Percentiles rank a stretch among this genome's conserved stretches.
phyloP scores from a whole-genome alignment of 306 rosid species.

The Oxytropis ochrocephala region DNA sequence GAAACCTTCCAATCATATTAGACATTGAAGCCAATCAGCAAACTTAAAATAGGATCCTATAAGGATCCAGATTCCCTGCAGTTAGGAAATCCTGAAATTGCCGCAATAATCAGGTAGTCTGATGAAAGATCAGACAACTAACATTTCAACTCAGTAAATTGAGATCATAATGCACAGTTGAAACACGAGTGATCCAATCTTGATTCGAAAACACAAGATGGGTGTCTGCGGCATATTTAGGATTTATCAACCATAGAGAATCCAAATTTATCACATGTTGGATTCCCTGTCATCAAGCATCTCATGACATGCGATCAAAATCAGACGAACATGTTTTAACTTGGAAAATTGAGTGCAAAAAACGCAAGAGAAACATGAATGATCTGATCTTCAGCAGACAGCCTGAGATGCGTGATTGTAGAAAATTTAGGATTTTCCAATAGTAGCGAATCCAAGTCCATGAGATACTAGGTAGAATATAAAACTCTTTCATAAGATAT shows the following conservation, averaged over 20 bases:
- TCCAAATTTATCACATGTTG: too few species aligned
- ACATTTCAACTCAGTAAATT: background rate
- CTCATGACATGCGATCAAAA: too few species aligned
- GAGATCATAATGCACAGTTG: too few species aligned
- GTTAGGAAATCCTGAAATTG: background rate
- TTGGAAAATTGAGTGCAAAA: background rate
- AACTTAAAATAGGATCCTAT: background rate
- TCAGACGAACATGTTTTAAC: too few species aligned
- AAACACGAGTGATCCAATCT: too few species aligned
- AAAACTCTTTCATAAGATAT: background rate
- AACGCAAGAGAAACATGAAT: background rate
- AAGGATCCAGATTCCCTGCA: background rate
- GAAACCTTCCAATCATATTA: conserved; percentile 11
- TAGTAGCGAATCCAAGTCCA: background rate
- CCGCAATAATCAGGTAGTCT: background rate
- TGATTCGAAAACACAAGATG: too few species aligned
- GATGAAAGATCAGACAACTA: too few species aligned
- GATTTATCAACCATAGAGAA: too few species aligned
- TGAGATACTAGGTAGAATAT: background rate
- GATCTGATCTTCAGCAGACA: background rate
- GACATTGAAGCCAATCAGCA: background rate
- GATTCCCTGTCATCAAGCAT: too few species aligned
- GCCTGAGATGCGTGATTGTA: background rate
- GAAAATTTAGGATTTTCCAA: background rate
- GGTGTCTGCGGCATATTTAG: too few species aligned